A percentile compares a stretch with the other conserved stretches of the same genome.
These are phyloP conservation scores for Vitis vinifera DNA, from an alignment of 164 flowering plant genomes.

Conservation along the genomic window ASM3070453v1 NC_081809.1:10507001-10507500, in stretches of 20 bases:
- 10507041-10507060: slow-evolving; percentile 15
- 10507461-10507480: slow-evolving; percentile 39
- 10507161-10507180: background rate
- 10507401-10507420: slow-evolving; percentile 32
- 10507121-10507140: slow-evolving; percentile 17
- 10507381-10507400: slow-evolving; percentile 37
- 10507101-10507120: slow-evolving; percentile 1
- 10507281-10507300: slow-evolving; percentile 60
- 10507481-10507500: slow-evolving; percentile 72
- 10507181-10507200: too few relatives aligned
- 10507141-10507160: slow-evolving; percentile 4
- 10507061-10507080: slow-evolving; percentile 5
- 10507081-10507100: slow-evolving; percentile 14
- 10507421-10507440: slow-evolving; percentile 54
- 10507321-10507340: background rate
- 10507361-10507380: slow-evolving; percentile 47
- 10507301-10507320: slow-evolving; percentile 35
- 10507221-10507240: too few relatives aligned
- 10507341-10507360: slow-evolving; percentile 23
- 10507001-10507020: slow-evolving; percentile 11
- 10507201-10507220: too few relatives aligned
- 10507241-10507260: too few relatives aligned
- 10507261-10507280: slow-evolving; percentile 28
- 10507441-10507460: slow-evolving; percentile 66
- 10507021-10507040: slow-evolving; percentile 10